Evolutionary conservation across 371 early-diverging fungal species (phyloP).

Genomic region (Rhizopus delemar): DNA sequence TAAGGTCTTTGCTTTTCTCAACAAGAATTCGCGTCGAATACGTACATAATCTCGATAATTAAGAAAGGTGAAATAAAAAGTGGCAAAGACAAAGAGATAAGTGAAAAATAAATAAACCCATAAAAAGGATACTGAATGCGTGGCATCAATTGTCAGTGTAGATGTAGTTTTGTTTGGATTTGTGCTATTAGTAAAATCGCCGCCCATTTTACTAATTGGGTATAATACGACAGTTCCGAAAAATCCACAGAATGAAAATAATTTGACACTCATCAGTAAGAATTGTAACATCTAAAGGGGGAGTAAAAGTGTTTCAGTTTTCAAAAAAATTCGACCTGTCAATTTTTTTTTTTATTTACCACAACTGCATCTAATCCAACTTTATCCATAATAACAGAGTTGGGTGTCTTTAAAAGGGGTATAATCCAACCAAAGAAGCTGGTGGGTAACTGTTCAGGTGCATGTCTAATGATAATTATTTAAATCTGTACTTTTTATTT

Average conservation of each 20-base stretch:
- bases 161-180: constrained; percentile 19
- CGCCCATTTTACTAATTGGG: constrained; percentile 52
- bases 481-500: background rate
- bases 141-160: constrained; percentile 9
- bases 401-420: constrained; percentile 54
- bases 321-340: background rate
- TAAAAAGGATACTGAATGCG: constrained; percentile 40
- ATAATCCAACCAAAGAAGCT: constrained; percentile 68
- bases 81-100: constrained; percentile 63
- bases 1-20: constrained; percentile 51
- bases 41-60: constrained; percentile 64
- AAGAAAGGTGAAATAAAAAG: constrained; percentile 60
- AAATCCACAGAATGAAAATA: constrained; percentile 53
- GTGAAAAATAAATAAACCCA: constrained; percentile 64
- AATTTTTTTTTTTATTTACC: constrained; percentile 25
- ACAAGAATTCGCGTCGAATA: constrained; percentile 54
- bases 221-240: constrained; percentile 51
- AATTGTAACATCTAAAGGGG: constrained; percentile 50
- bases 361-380: constrained; percentile 73
- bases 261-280: constrained; percentile 51
- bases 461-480: constrained; percentile 38
- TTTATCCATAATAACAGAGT: constrained; percentile 59
- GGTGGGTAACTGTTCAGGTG: constrained; percentile 52
- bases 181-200: constrained; percentile 38
- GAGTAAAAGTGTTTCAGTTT: background rate